phyloP scores from a whole-genome alignment of 163 green algal species.

The Scenedesmus sp. region DNA sequence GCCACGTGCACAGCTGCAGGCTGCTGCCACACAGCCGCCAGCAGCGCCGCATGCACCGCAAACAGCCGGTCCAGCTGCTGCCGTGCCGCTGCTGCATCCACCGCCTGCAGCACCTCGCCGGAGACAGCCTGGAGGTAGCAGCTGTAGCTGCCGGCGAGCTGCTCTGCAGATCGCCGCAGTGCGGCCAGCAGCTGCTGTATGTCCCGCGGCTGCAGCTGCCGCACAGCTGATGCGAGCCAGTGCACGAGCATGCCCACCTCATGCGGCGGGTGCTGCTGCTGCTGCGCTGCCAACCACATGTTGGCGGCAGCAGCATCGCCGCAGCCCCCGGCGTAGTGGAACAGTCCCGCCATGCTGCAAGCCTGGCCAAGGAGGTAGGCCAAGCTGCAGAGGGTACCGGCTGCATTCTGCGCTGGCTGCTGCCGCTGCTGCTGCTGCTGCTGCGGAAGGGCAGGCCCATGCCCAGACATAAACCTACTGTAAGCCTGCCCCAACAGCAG shows the following conservation, averaged over 20 bases:
- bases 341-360: neutral
- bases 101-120: slow-evolving; percentile 5
- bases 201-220: neutral
- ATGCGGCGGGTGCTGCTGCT: slow-evolving; percentile 43
- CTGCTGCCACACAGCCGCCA: neutral
- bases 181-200: slow-evolving; percentile 34
- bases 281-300: slow-evolving; percentile 6
- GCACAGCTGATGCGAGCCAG: neutral
- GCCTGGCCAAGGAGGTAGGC: neutral
- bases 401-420: neutral
- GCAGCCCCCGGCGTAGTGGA: slow-evolving; percentile 21
- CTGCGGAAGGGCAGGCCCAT: neutral
- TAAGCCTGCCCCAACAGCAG: slow-evolving; percentile 17
- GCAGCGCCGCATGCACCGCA: neutral
- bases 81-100: slow-evolving; percentile 25
- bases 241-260: neutral
- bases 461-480: slow-evolving; percentile 3
- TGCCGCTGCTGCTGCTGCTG: slow-evolving; percentile 19
- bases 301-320: slow-evolving; percentile 34
- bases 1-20: neutral
- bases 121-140: neutral
- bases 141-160: neutral
- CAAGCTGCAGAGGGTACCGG: neutral
- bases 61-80: slow-evolving; percentile 43
- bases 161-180: neutral